These are phyloP conservation scores for Albophoma yamanashiensis DNA, from an alignment of 2,329 filamentous ascomycete species.

Conservation along the genomic window DNA sequence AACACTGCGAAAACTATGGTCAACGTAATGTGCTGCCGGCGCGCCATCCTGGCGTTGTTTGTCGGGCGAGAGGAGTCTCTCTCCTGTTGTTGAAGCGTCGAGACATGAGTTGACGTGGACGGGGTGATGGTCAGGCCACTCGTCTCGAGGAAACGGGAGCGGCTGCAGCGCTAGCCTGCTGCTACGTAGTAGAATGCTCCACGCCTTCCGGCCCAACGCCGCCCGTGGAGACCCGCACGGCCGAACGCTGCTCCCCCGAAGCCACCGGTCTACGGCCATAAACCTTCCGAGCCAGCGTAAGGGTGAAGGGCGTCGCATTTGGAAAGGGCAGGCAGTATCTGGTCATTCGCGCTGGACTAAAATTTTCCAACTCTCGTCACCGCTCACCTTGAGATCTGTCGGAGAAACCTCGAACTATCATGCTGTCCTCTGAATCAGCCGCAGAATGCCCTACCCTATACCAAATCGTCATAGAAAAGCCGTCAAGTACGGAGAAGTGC, in stretches of 20 bases:
- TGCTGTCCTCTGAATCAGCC: not conserved
- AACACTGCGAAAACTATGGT: conserved; percentile 43
- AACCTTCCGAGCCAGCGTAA: not conserved
- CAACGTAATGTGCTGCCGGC: conserved; percentile 40
- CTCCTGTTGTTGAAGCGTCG: not conserved
- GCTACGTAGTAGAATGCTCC: not conserved
- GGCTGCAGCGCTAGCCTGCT: not conserved
- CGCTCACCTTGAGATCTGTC: not conserved
- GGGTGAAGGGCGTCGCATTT: too few relatives aligned
- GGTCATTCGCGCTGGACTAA: not conserved
- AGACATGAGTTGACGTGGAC: not conserved
- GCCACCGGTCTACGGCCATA: not conserved
- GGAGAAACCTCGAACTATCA: not conserved
- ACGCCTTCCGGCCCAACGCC: not conserved
- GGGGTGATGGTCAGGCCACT: not conserved
- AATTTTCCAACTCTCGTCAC: not conserved
- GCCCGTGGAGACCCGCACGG: not conserved
- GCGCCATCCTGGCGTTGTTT: conserved; percentile 33
- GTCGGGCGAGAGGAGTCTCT: not conserved
- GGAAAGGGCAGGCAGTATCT: too few relatives aligned
- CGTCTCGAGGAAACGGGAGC: not conserved
- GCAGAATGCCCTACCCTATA: not conserved
- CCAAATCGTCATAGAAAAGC: not conserved
- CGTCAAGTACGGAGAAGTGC: not conserved
- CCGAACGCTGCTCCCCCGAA: not conserved